phyloP scores from a whole-genome alignment of 441 rosid genomes.

The Gossypium aridum region DNA sequence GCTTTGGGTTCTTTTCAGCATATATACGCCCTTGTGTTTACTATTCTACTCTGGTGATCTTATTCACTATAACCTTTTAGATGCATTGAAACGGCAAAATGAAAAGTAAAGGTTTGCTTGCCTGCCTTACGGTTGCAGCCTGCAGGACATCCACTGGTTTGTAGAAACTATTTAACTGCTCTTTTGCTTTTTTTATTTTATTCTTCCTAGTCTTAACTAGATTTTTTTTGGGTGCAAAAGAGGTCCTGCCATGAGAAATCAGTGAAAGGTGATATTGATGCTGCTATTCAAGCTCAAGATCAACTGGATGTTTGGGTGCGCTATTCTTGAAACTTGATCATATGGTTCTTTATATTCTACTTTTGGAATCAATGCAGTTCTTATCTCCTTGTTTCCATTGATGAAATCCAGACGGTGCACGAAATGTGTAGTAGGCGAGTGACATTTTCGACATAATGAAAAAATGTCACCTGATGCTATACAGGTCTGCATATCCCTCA shows the following conservation, averaged over 20 bases:
- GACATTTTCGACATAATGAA: neutral
- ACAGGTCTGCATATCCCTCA: neutral
- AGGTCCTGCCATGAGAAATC: neutral
- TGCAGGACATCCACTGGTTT: neutral
- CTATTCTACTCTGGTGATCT: neutral
- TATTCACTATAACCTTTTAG: neutral
- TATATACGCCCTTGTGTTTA: neutral
- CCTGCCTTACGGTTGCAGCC: neutral
- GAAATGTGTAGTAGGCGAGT: neutral
- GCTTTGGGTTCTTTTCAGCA: constrained; percentile 8
- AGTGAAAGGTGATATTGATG: neutral
- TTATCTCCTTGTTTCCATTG: neutral
- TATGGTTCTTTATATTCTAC: neutral
- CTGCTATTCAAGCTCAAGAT: neutral
- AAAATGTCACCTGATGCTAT: neutral
- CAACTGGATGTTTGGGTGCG: neutral
- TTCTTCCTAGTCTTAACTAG: neutral
- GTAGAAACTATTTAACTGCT: neutral
- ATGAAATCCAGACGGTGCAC: neutral
- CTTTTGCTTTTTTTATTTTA: neutral
- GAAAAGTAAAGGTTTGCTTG: neutral
- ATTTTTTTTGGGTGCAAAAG: neutral
- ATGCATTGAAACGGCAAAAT: neutral
- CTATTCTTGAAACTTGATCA: neutral
- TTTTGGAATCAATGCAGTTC: neutral